Evolutionary conservation across 495 filamentous ascomycete species (phyloP).

Genomic region (Baudoinia panamericana): DNA sequence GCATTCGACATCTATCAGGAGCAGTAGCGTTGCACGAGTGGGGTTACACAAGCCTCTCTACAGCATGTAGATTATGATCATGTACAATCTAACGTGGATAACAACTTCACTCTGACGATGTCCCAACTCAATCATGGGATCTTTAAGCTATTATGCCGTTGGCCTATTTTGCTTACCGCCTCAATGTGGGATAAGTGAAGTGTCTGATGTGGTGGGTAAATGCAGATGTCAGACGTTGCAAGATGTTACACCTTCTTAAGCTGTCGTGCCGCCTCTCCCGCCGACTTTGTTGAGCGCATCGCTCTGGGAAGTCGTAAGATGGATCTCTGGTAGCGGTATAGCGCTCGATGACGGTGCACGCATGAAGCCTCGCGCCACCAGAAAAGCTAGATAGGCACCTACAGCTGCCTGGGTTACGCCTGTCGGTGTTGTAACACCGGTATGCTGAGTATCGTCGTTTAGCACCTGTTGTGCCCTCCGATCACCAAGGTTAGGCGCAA

Average conservation of each 20-base stretch:
- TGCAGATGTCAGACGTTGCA: background rate
- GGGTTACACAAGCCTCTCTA: no score
- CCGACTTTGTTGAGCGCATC: slow-evolving; percentile 25
- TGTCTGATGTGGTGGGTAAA: background rate
- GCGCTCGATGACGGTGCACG: slow-evolving; percentile 31
- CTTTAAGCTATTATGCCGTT: no score
- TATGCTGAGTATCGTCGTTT: slow-evolving; percentile 44
- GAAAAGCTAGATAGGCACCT: slow-evolving; percentile 59
- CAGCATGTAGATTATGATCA: no score
- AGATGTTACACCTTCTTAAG: background rate
- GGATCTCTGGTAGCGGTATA: slow-evolving; percentile 13
- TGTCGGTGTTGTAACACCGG: slow-evolving; percentile 46
- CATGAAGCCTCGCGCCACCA: slow-evolving; percentile 61
- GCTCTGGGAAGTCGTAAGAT: slow-evolving; percentile 15
- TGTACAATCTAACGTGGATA: no score
- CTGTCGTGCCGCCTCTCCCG: slow-evolving; percentile 18
- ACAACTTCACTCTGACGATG: no score
- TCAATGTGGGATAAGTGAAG: no score
- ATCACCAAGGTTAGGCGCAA: slow-evolving; percentile 71
- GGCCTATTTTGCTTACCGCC: no score
- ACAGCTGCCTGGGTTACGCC: slow-evolving; percentile 56
- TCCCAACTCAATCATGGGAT: no score
- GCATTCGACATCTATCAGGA: slow-evolving; percentile 25
- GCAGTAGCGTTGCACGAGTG: no score
- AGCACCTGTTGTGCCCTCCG: slow-evolving; percentile 53